Conservation (phyloP, 2,329 filamentous ascomycete species). For the Paecilomyces formosus region DNA sequence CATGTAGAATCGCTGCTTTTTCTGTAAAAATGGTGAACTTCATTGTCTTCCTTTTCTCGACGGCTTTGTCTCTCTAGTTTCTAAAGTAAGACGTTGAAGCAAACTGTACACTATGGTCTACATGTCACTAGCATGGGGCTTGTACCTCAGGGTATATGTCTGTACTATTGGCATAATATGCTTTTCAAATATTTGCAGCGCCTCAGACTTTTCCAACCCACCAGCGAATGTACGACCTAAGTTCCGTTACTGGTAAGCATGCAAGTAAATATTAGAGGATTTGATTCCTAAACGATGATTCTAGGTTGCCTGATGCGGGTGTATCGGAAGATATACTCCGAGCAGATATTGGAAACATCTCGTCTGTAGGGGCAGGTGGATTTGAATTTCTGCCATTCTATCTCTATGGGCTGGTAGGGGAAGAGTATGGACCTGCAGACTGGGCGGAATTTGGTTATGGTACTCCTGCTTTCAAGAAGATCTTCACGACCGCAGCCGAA, state of each 20-base stretch:
- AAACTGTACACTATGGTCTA: neutral
- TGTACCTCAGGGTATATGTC: neutral
- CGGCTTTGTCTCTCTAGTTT: neutral
- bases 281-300: neutral
- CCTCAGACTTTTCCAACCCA: slow-evolving; percentile 17
- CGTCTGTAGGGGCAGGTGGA: slow-evolving; percentile 28
- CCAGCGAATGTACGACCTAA: slow-evolving; percentile 19
- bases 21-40: neutral
- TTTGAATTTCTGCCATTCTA: slow-evolving; percentile 35
- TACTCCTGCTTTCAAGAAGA: slow-evolving; percentile 7
- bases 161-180: neutral
- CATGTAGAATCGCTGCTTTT: too few species aligned
- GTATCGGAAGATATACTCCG: slow-evolving; percentile 19
- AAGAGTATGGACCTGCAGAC: slow-evolving; percentile 5
- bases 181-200: neutral
- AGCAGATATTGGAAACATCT: slow-evolving; percentile 24
- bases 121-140: neutral
- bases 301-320: slow-evolving; percentile 29
- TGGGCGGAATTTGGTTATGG: slow-evolving; percentile 37
- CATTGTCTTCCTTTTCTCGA: neutral
- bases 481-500: slow-evolving; percentile 4
- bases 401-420: slow-evolving; percentile 16
- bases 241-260: slow-evolving; percentile 25
- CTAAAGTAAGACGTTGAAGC: neutral
- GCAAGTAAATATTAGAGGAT: neutral